Base-by-base conservation (phyloP, 495 filamentous ascomycete genomes). In the Pseudomonodictys pantanalensis region DNA sequence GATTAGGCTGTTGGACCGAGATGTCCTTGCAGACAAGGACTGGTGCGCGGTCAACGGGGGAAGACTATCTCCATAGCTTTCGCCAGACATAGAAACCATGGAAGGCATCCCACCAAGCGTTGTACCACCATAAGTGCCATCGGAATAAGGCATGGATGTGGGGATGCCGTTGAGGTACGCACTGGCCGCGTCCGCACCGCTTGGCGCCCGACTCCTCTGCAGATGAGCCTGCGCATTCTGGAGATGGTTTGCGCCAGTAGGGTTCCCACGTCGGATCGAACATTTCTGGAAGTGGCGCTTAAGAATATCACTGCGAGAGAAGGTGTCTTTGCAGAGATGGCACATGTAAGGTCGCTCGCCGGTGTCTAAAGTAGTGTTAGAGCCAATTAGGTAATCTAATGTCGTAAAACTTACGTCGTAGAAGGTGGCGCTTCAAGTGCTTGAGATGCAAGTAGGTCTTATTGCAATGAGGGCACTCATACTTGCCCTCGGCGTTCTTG, bases 281-380 rank as follows among this genome's bases (percentile, higher is more conserved):
- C 93, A 98, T 75, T 98, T 98, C 71, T 95, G 90, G 73, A 98
- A 98, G 73, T 98, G 93, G 57, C 93, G 87, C 78, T 98, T 98
- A 71, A 98, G 77, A 63, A 98, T 98, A 72, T 98, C 93, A 77
- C 90, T 95, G 70, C 93, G 86, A 24, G 92, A 96, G 76, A 98
- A 98, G n/a, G 90, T 97, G 73, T 98, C 93, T 71, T 91, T 88
- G 78, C 93, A 98, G 41, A 98, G 81, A 59, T 91, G 86, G 76
- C 93, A 98, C 83, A 90, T 90, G 77, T 98, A 98, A 25, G 93
- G 93, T 50, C 93, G 88, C 71, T 95, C 91, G 65, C 93, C 93
- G 58, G 93, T 96, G 75, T 98, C 91, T 95, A 63, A 25, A 32
- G 5, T n/a, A 45, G 24, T 35, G 46, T 62, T 25, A 59, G 50